Conservation (phyloP, 148 eudicot species). For the Simmondsia chinensis region DNA sequence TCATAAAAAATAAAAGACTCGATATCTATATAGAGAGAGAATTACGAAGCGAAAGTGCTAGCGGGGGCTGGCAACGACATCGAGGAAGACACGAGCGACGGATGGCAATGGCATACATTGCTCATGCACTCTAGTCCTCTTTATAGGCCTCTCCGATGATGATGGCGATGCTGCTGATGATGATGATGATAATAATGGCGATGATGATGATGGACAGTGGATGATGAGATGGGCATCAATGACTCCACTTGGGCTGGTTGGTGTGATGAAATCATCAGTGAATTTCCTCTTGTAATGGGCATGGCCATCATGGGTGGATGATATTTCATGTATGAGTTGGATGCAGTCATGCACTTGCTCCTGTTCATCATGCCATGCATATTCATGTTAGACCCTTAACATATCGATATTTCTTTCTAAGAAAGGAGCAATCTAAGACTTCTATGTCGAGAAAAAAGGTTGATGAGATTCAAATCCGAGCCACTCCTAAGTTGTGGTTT, state of each 20-base stretch:
- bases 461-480: no score
- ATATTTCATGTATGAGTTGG: slow-evolving; percentile 21
- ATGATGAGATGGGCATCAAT: slow-evolving; percentile 18
- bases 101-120: slow-evolving; percentile 42
- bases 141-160: slow-evolving; percentile 6
- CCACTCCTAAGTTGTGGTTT: no score
- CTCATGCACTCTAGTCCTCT: slow-evolving; percentile 32
- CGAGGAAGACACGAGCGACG: slow-evolving; percentile 43
- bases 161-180: slow-evolving; percentile 23
- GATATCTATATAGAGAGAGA: not conserved
- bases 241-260: slow-evolving; percentile 45
- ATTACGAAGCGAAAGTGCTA: not conserved
- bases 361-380: slow-evolving; percentile 8
- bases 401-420: not conserved
- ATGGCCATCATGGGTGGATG: not conserved
- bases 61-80: slow-evolving; percentile 39
- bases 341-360: slow-evolving; percentile 43
- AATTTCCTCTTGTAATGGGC: slow-evolving; percentile 12
- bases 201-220: not conserved
- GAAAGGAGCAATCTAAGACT: not conserved
- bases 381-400: not conserved
- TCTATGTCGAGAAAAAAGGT: no score
- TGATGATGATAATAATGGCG: not conserved
- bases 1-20: not conserved
- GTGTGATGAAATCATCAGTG: not conserved